phyloP scores from a whole-genome alignment of 2,329 filamentous ascomycete species.

The Monosporascus cannonballus region DNA sequence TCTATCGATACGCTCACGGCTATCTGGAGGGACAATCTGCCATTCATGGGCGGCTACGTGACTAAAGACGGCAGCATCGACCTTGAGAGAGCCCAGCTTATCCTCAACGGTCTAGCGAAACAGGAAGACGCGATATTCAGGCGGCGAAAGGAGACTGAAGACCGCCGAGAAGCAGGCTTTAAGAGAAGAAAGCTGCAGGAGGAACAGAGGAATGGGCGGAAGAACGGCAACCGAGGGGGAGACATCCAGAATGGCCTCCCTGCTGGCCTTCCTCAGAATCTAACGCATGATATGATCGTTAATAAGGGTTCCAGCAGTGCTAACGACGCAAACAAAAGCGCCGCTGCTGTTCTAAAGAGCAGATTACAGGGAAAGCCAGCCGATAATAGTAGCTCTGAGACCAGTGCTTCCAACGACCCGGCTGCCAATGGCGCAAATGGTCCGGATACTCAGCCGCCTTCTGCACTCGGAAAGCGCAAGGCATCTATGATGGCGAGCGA shows the following conservation, averaged over 20 bases:
- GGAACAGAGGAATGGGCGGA: conserved; percentile 34
- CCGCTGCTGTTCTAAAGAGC: conserved; percentile 80
- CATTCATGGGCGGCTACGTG: conserved; percentile 88
- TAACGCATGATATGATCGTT: conserved; percentile 86
- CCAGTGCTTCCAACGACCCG: conserved; percentile 15
- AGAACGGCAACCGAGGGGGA: conserved; percentile 18
- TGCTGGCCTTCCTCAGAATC: conserved; percentile 44
- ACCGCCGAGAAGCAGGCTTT: conserved; percentile 71
- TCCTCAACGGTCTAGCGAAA: conserved; percentile 80
- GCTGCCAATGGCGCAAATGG: conserved; percentile 10
- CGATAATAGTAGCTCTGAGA: conserved; percentile 13
- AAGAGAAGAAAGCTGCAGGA: conserved; percentile 73
- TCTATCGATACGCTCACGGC: conserved; percentile 93
- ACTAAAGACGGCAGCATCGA: conserved; percentile 94
- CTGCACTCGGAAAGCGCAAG: conserved; percentile 69
- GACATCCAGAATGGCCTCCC: conserved; percentile 35
- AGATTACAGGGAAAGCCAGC: conserved; percentile 51
- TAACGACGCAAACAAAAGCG: conserved; percentile 86
- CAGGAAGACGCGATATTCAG: conserved; percentile 93
- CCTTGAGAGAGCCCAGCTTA: conserved; percentile 77
- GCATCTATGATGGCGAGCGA: conserved; percentile 61
- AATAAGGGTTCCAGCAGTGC: conserved; percentile 65
- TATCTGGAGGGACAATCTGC: conserved; percentile 94
- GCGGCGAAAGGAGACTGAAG: conserved; percentile 78
- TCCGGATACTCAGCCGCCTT: conserved; percentile 32